Base-by-base conservation (phyloP, 345 rosid genomes). In the Citrus mangshanensis region DNA sequence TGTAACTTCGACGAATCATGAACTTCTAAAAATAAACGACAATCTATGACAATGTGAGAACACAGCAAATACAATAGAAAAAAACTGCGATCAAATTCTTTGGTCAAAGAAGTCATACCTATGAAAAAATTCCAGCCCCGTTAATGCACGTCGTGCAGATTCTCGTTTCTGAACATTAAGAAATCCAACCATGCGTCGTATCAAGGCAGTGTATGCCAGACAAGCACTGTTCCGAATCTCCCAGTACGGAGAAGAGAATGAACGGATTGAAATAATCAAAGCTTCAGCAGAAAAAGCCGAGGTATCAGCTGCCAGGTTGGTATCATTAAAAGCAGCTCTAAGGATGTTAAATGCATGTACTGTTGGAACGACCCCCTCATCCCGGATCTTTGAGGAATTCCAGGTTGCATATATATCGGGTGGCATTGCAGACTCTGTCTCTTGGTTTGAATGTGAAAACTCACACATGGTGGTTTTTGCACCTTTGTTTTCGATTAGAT, bases 201-300 rank as follows among this genome's bases (percentile, higher is more conserved):
- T 84, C 85, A 95, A 86, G 78, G 98, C 93, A 82, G 98, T 95
- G 81, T 91, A 95, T 59, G 98, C 95, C 65, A 88, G 89, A 77
- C 97, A 91, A 77, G 99, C 99, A 87, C 98, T 90, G 85, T 95
- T 95, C 68, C 98, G 87, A 46, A 95, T 90, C 90, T 95, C 99
- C 99, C 98, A 95, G 83, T 93, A 93, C 66, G 96, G 92, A 49
- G 99, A 95, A 84, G 98, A 92, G 84, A 93, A 95, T 25, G 98
- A 92, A 54, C 91, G 84, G 79, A 95, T 84, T 74, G 99, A 81
- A 81, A 89, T 81, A 81, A 92, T 90, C 88, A 95, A 84, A 37
- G 97, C 97, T 84, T 93, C 99, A 3, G 98, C 98, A 65, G 97
- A 89, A 84, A 95, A 95, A 60, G 98, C 98, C 75, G 99, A 95